A percentile compares a stretch with the other conserved stretches of the same genome.
These are phyloP conservation scores for Spencermartinsiella ligniputridi DNA, from an alignment of 1,139 yeast species.

Conservation along the genomic window DNA sequence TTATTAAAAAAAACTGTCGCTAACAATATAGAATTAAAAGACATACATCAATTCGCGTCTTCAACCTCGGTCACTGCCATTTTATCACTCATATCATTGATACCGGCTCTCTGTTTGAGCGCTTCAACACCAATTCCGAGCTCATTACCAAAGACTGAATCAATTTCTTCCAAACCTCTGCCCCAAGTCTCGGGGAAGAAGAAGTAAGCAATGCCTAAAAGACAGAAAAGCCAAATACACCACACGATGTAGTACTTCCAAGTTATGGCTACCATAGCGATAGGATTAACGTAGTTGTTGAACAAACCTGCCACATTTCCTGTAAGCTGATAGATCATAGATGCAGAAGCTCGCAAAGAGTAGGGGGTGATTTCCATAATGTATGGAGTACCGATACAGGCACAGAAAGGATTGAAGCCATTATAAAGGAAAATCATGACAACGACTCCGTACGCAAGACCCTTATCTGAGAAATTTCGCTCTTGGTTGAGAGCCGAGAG, in stretches of 20 bases:
- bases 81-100: not conserved
- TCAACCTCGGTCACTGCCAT: not conserved
- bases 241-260: conserved; percentile 32
- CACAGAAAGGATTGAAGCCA: conserved; percentile 11
- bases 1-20: no score
- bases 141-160: conserved; percentile 29
- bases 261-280: conserved; percentile 36
- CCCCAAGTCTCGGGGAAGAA: conserved; percentile 45
- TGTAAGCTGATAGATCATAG: conserved; percentile 49
- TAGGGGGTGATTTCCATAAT: conserved; percentile 58
- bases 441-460: conserved; percentile 19
- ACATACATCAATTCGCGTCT: not conserved
- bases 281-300: conserved; percentile 43
- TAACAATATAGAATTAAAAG: not conserved
- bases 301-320: conserved; percentile 40
- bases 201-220: conserved; percentile 32
- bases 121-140: not conserved
- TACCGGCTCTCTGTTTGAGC: not conserved
- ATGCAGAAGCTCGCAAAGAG: conserved; percentile 51
- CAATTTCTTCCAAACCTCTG: conserved; percentile 43
- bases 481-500: conserved; percentile 25
- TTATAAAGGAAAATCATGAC: conserved; percentile 19
- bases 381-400: conserved; percentile 8
- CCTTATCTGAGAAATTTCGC: conserved; percentile 16
- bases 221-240: conserved; percentile 6